Base-by-base conservation (phyloP, 495 filamentous ascomycete species). In the Hypoxylon cercidicola region DNA sequence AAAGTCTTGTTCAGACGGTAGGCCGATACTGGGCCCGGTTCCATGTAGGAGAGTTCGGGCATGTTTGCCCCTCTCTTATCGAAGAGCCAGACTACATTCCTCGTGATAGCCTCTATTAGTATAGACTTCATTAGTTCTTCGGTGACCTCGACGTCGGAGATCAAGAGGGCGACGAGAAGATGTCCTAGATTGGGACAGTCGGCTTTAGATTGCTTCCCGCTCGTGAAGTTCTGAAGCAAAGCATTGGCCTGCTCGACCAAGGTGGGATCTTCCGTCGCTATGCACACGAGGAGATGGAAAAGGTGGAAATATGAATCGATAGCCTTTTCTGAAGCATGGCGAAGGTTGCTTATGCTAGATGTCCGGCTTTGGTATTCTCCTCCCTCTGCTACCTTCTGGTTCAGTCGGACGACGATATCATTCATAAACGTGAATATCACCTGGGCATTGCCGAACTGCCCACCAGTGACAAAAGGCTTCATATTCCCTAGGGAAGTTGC, bases 21-120 rank as follows among this genome's bases (percentile, higher is more conserved):
- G 0, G 75, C 46, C 3, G 76, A 81, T 13, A 77, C 57, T 0
- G 65, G 69, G 25, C 66, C 60, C 10, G 74, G 60, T 64, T 85
- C 83, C 11, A 83, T 56, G 52, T 79, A 84, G 21, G 72, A 72
- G 0, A 85, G 74, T 55, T 85, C 81, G 1, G 78, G 66, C 72
- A 73, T 71, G 18, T 71, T 58, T 0, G 75, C 73, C 13, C 79
- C 77, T 52, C 70, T 78, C 15, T 11, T 4, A 49, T 82, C 76
- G 10, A 84, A 73, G 70, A 84, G 78, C 80, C 81, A 82, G 40
- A 84, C 81, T 13, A 84, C 81, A 50, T 84, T 84, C 25, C 82
- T 74, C 7, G 75, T 76, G 45, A 83, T 77, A 1, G 82, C 74
- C 63, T 84, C 83, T 23, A 69, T 77, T 68, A 84, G 75, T 51